phyloP scores from a whole-genome alignment of 345 rosid species.

The Citropsis articulata region DNA sequence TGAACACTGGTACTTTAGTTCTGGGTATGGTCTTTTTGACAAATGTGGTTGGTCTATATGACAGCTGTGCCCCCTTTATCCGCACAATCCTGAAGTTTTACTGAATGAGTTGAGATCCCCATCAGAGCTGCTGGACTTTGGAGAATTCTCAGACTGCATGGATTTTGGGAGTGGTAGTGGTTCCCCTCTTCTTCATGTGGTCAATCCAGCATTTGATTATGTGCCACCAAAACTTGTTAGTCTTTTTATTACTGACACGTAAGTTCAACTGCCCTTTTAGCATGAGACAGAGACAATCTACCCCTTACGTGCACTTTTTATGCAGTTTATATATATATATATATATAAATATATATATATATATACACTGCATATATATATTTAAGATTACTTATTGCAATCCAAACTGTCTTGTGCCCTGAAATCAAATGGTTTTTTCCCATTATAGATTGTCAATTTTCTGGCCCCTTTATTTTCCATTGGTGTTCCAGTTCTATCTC shows the following conservation, averaged over 20 bases:
- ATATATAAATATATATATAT: too few species aligned
- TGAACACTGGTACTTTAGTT: not conserved
- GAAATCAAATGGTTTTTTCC: not conserved
- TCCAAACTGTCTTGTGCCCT: not conserved
- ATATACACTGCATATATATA: too few species aligned
- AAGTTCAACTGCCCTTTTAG: slow-evolving; percentile 36
- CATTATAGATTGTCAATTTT: not conserved
- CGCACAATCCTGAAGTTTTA: slow-evolving; percentile 93
- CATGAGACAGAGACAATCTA: not conserved
- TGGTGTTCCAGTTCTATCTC: not conserved
- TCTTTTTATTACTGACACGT: slow-evolving; percentile 95
- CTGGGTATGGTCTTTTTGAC: not conserved
- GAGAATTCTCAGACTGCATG: slow-evolving; percentile 96
- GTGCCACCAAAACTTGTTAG: slow-evolving; percentile 97
- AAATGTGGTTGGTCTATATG: slow-evolving; percentile 19
- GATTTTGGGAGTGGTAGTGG: slow-evolving; percentile 68
- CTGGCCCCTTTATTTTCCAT: not conserved
- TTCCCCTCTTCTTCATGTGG: slow-evolving; percentile 83
- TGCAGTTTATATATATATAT: not conserved
- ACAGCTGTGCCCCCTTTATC: slow-evolving; percentile 96
- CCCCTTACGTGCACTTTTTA: not conserved
- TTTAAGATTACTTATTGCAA: not conserved
- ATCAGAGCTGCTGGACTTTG: slow-evolving; percentile 90
- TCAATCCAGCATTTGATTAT: slow-evolving; percentile 92
- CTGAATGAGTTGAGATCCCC: slow-evolving; percentile 96